A percentile compares a stretch with the other conserved stretches of the same genome.
phyloP scores from a whole-genome alignment of 257 asterid species.

The Petunia secreta region DNA sequence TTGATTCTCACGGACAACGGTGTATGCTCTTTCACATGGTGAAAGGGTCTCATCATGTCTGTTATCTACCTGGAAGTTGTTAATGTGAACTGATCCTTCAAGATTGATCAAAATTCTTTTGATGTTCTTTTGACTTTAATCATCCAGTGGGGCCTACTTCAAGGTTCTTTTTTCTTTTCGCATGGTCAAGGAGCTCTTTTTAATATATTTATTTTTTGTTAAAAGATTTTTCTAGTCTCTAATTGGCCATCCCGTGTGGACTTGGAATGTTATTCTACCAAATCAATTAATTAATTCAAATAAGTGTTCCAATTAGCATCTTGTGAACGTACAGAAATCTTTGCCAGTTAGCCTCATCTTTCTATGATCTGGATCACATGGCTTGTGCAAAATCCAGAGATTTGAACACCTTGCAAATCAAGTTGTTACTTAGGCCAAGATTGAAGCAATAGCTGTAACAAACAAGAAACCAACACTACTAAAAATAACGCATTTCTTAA shows the following conservation, averaged over 20 bases:
- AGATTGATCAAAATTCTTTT: neutral
- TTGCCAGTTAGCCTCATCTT: too few species aligned
- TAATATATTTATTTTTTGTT: too few species aligned
- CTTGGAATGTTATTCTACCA: too few species aligned
- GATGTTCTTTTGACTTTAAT: too few species aligned
- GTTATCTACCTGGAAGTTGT: neutral
- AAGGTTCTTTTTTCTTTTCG: too few species aligned
- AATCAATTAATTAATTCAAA: too few species aligned
- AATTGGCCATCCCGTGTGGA: too few species aligned
- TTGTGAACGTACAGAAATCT: too few species aligned
- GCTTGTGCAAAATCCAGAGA: neutral
- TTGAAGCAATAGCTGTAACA: neutral
- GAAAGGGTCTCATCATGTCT: neutral
- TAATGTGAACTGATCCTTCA: neutral
- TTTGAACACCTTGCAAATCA: neutral
- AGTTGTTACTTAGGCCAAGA: neutral
- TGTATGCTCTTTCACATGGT: neutral
- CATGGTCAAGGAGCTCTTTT: too few species aligned
- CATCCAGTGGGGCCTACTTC: too few species aligned
- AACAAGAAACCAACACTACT: neutral
- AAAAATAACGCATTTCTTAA: neutral
- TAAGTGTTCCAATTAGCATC: too few species aligned
- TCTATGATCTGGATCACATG: neutral
- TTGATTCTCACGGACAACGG: neutral
- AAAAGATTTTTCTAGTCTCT: too few species aligned